phyloP scores from a whole-genome alignment of 495 filamentous ascomycete species.

The Penicillium steckii region DNA sequence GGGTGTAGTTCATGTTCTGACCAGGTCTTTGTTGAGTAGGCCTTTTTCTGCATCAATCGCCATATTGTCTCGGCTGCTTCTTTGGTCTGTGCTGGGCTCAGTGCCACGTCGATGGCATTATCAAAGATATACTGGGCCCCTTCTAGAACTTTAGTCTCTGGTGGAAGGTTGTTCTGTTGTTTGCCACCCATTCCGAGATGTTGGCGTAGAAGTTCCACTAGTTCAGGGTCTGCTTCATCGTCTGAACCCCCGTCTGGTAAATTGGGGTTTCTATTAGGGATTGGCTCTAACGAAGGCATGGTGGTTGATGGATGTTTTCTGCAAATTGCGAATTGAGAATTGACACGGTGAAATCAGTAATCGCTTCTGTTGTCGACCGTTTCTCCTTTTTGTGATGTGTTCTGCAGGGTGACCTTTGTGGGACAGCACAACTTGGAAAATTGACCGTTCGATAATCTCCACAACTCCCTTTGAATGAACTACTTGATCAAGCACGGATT shows the following conservation, averaged over 20 bases:
- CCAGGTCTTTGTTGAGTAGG: constrained; percentile 84
- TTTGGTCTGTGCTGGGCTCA: constrained; percentile 76
- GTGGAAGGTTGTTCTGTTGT: constrained; percentile 46
- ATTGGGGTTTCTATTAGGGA: constrained; percentile 11
- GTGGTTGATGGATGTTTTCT: not conserved
- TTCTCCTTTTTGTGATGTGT: not conserved
- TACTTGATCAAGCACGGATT: not conserved
- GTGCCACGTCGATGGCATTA: constrained; percentile 88
- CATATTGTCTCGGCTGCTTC: constrained; percentile 77
- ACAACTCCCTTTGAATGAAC: not conserved
- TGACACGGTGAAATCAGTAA: not conserved
- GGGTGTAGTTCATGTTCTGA: constrained; percentile 89
- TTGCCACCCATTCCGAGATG: constrained; percentile 64
- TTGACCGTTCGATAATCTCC: not conserved
- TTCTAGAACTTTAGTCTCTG: constrained; percentile 78
- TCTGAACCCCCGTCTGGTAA: constrained; percentile 54
- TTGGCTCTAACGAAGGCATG: constrained; percentile 26
- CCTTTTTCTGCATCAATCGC: constrained; percentile 75
- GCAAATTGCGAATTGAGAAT: not conserved
- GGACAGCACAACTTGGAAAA: not conserved
- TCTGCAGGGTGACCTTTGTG: not conserved
- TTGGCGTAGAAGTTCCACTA: constrained; percentile 82
- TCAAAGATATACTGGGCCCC: constrained; percentile 84
- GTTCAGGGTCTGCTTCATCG: constrained; percentile 83
- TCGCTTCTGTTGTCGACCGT: not conserved